These are phyloP conservation scores for Nothophaeocryptopus gaeumannii DNA, from an alignment of 2,329 filamentous ascomycete species.

Conservation along the genomic window DNA sequence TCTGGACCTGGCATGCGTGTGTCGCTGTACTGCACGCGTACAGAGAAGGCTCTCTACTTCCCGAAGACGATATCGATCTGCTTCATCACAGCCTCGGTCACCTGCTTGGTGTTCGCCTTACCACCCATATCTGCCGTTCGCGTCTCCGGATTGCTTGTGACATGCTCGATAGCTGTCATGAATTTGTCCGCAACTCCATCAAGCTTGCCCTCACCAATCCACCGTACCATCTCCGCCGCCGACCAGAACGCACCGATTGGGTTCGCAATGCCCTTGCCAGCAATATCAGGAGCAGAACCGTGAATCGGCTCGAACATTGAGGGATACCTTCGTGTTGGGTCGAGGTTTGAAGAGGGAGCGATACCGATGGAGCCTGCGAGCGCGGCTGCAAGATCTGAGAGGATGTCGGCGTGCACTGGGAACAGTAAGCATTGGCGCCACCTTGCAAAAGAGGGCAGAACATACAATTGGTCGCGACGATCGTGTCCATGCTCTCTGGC, in stretches of 20 bases:
- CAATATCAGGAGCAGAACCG: constrained; percentile 51
- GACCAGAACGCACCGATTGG: constrained; percentile 68
- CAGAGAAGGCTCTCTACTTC: constrained; percentile 13
- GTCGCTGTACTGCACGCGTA: constrained; percentile 1
- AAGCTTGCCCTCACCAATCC: constrained; percentile 53
- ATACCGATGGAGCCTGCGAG: constrained; percentile 70
- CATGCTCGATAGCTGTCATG: constrained; percentile 60
- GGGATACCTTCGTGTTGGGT: constrained; percentile 60
- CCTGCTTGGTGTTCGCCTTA: constrained; percentile 53
- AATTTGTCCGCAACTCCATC: constrained; percentile 56
- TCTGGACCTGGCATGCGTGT: too few relatives aligned
- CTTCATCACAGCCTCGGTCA: constrained; percentile 57
- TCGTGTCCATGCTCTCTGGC: constrained; percentile 46
- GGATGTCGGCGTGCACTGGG: constrained; percentile 38
- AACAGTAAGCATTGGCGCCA: constrained; percentile 4
- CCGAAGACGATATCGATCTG: constrained; percentile 49
- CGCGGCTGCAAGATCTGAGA: constrained; percentile 68
- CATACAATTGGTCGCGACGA: constrained; percentile 53
- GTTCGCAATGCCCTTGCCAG: constrained; percentile 61
- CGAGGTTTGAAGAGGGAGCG: constrained; percentile 67
- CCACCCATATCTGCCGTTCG: constrained; percentile 62
- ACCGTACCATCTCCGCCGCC: constrained; percentile 64
- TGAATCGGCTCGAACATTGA: constrained; percentile 63
- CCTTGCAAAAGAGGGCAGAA: background rate
- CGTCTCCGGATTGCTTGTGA: constrained; percentile 51